A percentile compares a stretch with the other conserved stretches of the same genome.
These are phyloP conservation scores for Plasmodium gonderi DNA, from an alignment of 169 alveolate genomes.

Conservation along the genomic window DNA sequence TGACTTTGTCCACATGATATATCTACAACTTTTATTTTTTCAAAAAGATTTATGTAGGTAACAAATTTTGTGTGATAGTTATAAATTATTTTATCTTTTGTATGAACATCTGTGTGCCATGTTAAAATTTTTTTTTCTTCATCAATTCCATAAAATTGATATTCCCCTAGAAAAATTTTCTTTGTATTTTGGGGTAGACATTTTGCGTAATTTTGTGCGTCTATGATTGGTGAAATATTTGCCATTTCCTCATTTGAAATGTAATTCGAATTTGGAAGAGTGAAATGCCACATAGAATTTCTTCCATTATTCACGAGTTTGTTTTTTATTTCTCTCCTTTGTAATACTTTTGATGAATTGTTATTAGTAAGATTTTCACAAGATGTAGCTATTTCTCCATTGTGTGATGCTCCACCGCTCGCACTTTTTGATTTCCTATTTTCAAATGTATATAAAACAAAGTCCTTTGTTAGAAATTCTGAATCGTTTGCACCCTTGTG, in stretches of 20 bases:
- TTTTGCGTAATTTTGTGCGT: neutral
- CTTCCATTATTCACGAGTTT: neutral
- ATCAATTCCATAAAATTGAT: slow-evolving; percentile 17
- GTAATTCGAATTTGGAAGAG: neutral
- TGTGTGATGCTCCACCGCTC: neutral
- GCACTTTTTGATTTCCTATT: neutral
- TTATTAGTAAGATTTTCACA: neutral
- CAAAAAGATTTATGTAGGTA: slow-evolving; percentile 17
- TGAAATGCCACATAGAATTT: neutral
- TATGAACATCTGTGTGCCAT: slow-evolving; percentile 15
- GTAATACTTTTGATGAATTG: neutral
- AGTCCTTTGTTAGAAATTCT: slow-evolving; percentile 5
- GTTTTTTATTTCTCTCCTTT: slow-evolving; percentile 3
- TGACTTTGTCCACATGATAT: slow-evolving; percentile 63
- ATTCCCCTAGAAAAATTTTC: slow-evolving; percentile 14
- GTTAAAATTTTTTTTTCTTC: neutral
- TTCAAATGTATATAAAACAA: slow-evolving; percentile 13
- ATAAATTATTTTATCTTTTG: neutral
- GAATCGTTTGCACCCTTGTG: neutral
- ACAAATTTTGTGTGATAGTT: slow-evolving; percentile 24
- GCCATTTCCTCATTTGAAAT: neutral
- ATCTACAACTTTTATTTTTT: slow-evolving; percentile 11
- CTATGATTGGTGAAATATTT: neutral
- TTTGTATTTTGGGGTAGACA: neutral
- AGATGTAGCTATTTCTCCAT: too few relatives aligned